Conservation (phyloP, 352 stramenopile species). For the Phytopythium sindhum region DNA sequence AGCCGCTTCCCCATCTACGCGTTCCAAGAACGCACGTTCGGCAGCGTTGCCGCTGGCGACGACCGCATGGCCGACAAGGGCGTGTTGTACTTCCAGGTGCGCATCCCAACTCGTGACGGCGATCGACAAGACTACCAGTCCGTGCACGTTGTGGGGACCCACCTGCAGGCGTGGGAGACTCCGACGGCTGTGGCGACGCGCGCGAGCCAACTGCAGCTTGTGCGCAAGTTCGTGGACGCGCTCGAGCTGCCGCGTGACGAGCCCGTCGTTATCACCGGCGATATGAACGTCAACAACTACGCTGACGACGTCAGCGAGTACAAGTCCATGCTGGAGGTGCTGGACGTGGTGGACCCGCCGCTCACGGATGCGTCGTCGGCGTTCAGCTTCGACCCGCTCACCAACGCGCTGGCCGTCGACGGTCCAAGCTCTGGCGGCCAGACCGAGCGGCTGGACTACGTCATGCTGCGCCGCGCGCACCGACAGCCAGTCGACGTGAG, state of each 20-base stretch:
- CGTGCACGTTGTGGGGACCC: conserved; percentile 61
- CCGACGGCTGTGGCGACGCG: conserved; percentile 33
- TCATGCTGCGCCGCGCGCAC: conserved; percentile 36
- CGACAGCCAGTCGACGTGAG: conserved; percentile 23
- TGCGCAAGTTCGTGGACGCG: conserved; percentile 49
- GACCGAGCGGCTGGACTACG: conserved; percentile 62
- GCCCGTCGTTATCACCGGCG: conserved; percentile 48
- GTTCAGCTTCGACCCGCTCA: conserved; percentile 65
- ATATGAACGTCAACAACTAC: conserved; percentile 60
- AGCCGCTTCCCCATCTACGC: conserved; percentile 55
- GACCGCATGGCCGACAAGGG: conserved; percentile 69
- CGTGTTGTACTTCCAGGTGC: conserved; percentile 55
- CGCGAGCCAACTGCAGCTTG: conserved; percentile 34
- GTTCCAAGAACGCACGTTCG: conserved; percentile 59
- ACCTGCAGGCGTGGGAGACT: conserved; percentile 68
- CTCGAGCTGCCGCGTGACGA: conserved; percentile 42
- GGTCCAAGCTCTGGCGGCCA: conserved; percentile 55
- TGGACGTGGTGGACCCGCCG: conserved; percentile 33
- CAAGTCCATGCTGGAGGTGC: conserved; percentile 38
- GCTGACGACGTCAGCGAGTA: conserved; percentile 27
- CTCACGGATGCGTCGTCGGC: conserved; percentile 24
- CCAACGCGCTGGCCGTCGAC: conserved; percentile 52
- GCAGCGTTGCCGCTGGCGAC: conserved; percentile 43
- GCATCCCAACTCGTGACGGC: conserved; percentile 7
- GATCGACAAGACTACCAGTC: conserved; percentile 14